These are phyloP conservation scores for Arabis alpina DNA, from an alignment of 345 rosid genomes.

Conservation along the genomic window DNA sequence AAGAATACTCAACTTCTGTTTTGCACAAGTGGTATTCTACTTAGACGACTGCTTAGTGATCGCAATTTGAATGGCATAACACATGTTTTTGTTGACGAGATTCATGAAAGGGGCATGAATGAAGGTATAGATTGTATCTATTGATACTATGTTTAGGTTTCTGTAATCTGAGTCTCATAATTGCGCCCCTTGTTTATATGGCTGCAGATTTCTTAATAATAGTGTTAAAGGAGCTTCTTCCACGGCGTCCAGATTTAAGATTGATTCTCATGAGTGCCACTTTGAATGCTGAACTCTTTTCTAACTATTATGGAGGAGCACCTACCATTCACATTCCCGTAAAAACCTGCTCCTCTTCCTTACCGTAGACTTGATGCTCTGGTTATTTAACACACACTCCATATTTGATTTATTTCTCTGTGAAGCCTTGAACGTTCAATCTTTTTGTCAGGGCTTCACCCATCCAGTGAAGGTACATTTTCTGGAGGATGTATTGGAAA, in stretches of 20 bases:
- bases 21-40: slow-evolving; percentile 97
- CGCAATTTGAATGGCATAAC: slow-evolving; percentile 87
- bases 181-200: slow-evolving; percentile 14
- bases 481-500: slow-evolving; percentile 87
- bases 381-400: slow-evolving; percentile 12
- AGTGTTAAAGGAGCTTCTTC: slow-evolving; percentile 96
- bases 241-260: slow-evolving; percentile 91
- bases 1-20: slow-evolving; percentile 91
- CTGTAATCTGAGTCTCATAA: slow-evolving; percentile 9
- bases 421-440: slow-evolving; percentile 5
- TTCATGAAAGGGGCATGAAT: slow-evolving; percentile 99
- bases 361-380: slow-evolving; percentile 13
- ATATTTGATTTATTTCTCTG: not conserved
- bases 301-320: slow-evolving; percentile 86
- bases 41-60: slow-evolving; percentile 86
- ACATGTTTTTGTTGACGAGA: slow-evolving; percentile 98
- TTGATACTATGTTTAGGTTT: slow-evolving; percentile 16
- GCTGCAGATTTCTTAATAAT: slow-evolving; percentile 86
- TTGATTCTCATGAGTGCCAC: slow-evolving; percentile 99
- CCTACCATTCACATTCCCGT: slow-evolving; percentile 95
- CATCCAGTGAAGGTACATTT: slow-evolving; percentile 83
- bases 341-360: slow-evolving; percentile 39
- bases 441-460: slow-evolving; percentile 77
- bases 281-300: slow-evolving; percentile 93
- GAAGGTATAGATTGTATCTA: slow-evolving; percentile 64